Base-by-base conservation (phyloP, 2,329 filamentous ascomycete species). In the Stylonectria norvegica region DNA sequence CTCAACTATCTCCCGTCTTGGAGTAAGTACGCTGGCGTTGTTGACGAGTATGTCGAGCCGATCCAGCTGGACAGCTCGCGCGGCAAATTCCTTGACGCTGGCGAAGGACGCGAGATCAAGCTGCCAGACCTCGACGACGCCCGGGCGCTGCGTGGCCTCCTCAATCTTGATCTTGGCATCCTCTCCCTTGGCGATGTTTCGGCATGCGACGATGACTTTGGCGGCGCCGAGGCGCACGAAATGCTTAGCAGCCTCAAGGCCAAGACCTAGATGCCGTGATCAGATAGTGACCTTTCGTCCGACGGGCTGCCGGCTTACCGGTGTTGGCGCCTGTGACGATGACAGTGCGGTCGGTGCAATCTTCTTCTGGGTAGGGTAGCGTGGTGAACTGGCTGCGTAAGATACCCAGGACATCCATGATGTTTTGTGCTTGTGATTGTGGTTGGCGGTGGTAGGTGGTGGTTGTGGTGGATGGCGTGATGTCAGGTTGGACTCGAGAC, bases 311-410 rank as follows among this genome's bases (percentile, higher is more conserved):
- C 7, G 22, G 22, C 43, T 28, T 44, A 56, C 58, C 60, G 19
- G 49, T 52, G 34, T 71, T 73, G 33, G 63, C 60, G n/a, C 70
- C 70, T 0, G 69, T 73, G 23, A 74, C 51, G 17, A 73, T 61
- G 27, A 69, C 43, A 3, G 53, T 61, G 39, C 65, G 60, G 10
- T 60, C 64, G 5, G 57, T 52, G 46, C 60, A 65, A 44, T 66
- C 52, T 38, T 58, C 45, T 5, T 42, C 40, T 11, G 64, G 62
- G 33, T 56, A 56, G n/a, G 60, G 59, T 32, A 62, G 53, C 15
- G 38, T 53, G 9, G 42, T 42, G 36, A 58, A 58, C 31, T 59
- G 53, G 36, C 47, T 36, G 11, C 38, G 15, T 16, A 47, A 7
- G 9, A 50, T 36, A 16, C 38, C 40, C 22, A 37, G 23, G 7